Evolutionary conservation across 345 rosid species (phyloP).

Genomic region (Euphorbia tirucalli): DNA sequence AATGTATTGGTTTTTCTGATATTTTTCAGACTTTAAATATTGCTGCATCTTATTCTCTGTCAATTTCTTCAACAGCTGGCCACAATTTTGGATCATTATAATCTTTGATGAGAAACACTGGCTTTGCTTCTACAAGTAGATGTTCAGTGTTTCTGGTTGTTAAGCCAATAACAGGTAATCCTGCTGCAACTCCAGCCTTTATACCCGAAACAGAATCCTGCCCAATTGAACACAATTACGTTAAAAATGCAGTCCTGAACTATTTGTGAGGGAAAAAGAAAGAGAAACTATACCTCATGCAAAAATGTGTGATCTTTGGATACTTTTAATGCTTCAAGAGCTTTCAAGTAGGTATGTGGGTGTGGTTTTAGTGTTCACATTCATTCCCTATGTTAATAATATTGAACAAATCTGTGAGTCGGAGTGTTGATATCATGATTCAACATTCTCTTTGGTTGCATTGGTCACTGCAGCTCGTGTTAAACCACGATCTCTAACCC

Average conservation of each 20-base stretch:
- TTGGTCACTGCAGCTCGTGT: conserved; percentile 46
- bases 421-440: conserved; percentile 30
- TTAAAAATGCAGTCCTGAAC: neutral
- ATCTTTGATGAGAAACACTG: conserved; percentile 29
- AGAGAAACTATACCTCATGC: conserved; percentile 33
- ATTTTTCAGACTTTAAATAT: neutral
- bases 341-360: conserved; percentile 42
- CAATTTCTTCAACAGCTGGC: conserved; percentile 29
- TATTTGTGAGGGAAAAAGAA: neutral
- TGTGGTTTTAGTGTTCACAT: conserved; percentile 44
- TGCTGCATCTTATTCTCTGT: conserved; percentile 6
- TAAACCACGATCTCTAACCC: conserved; percentile 39
- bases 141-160: conserved; percentile 32
- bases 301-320: conserved; percentile 39
- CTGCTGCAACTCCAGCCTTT: conserved; percentile 45
- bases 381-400: conserved; percentile 29
- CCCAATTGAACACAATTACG: neutral
- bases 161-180: conserved; percentile 41
- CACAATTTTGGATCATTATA: conserved; percentile 36
- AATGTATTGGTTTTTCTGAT: neutral
- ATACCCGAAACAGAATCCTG: conserved; percentile 46
- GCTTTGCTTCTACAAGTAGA: conserved; percentile 30
- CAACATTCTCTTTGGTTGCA: conserved; percentile 41
- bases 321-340: conserved; percentile 30
- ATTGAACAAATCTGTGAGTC: conserved; percentile 36